phyloP scores from a whole-genome alignment of 352 stramenopile genomes.

The Globisporangium parvum region DNA sequence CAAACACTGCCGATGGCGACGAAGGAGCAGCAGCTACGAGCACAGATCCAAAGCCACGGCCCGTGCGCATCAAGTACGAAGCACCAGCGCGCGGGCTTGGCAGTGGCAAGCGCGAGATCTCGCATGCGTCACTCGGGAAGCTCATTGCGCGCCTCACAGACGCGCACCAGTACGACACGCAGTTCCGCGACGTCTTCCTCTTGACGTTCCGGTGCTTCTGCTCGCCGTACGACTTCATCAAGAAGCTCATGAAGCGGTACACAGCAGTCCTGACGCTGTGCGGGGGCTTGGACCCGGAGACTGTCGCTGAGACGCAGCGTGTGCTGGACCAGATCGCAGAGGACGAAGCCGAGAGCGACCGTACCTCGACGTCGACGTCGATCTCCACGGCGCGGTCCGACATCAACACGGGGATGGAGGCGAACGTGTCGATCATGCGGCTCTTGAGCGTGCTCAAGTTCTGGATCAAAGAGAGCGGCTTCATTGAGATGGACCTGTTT shows the following conservation, averaged over 20 bases:
- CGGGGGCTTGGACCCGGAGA: slow-evolving; percentile 35
- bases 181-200: slow-evolving; percentile 84
- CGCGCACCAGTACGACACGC: slow-evolving; percentile 78
- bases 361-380: slow-evolving; percentile 49
- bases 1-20: slow-evolving; percentile 8
- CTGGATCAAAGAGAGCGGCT: slow-evolving; percentile 86
- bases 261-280: slow-evolving; percentile 64
- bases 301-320: slow-evolving; percentile 52
- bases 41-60: slow-evolving; percentile 25
- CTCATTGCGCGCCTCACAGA: slow-evolving; percentile 79
- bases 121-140: slow-evolving; percentile 80
- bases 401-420: slow-evolving; percentile 77
- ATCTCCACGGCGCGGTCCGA: slow-evolving; percentile 69
- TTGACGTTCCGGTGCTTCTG: slow-evolving; percentile 81
- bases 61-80: slow-evolving; percentile 74
- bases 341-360: slow-evolving; percentile 49
- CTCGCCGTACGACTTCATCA: slow-evolving; percentile 81
- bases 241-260: slow-evolving; percentile 86
- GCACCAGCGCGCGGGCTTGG: slow-evolving; percentile 46
- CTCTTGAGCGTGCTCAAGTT: slow-evolving; percentile 83
- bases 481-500: slow-evolving; percentile 70
- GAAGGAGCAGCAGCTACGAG: not conserved
- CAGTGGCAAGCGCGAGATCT: slow-evolving; percentile 71
- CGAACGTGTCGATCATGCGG: slow-evolving; percentile 84
- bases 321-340: slow-evolving; percentile 60